Conservation (phyloP, 176 grass and related monocot species). For the Carex littledalei region DNA sequence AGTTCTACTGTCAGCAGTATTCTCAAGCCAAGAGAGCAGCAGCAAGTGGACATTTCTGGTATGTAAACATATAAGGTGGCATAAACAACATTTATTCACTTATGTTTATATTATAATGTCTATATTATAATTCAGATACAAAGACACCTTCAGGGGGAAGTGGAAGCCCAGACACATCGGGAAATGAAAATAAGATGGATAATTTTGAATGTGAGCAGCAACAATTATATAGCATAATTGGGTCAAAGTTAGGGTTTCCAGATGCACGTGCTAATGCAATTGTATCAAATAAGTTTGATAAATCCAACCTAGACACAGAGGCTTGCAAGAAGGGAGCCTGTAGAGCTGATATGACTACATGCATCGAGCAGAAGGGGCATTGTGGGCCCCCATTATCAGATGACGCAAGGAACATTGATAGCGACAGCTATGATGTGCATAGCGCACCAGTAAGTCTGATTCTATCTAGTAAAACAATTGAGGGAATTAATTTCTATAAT, state of each 20-base stretch:
- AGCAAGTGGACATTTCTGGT: constrained; percentile 50
- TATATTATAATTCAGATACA: constrained; percentile 28
- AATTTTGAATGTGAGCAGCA: constrained; percentile 37
- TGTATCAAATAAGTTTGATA: constrained; percentile 10
- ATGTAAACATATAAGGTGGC: neutral
- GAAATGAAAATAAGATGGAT: constrained; percentile 31
- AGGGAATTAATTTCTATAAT: neutral
- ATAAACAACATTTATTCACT: neutral
- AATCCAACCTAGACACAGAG: constrained; percentile 2
- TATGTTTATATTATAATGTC: neutral
- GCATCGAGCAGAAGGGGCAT: constrained; percentile 34
- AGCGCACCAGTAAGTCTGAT: constrained; percentile 47
- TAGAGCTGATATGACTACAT: constrained; percentile 1
- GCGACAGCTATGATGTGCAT: constrained; percentile 64
- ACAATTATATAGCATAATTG: constrained; percentile 30
- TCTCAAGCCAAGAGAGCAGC: constrained; percentile 21
- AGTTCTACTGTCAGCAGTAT: constrained; percentile 63
- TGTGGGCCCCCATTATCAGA: constrained; percentile 57
- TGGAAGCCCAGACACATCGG: constrained; percentile 38
- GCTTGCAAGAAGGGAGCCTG: constrained; percentile 31
- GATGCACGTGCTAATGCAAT: constrained; percentile 27
- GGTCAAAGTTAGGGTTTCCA: constrained; percentile 27
- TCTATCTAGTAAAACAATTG: neutral
- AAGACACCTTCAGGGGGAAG: constrained; percentile 42
- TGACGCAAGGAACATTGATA: constrained; percentile 43